These are phyloP conservation scores for Hylodesmum podocarpum DNA, from an alignment of 306 rosid species.

Conservation along the genomic window DNA sequence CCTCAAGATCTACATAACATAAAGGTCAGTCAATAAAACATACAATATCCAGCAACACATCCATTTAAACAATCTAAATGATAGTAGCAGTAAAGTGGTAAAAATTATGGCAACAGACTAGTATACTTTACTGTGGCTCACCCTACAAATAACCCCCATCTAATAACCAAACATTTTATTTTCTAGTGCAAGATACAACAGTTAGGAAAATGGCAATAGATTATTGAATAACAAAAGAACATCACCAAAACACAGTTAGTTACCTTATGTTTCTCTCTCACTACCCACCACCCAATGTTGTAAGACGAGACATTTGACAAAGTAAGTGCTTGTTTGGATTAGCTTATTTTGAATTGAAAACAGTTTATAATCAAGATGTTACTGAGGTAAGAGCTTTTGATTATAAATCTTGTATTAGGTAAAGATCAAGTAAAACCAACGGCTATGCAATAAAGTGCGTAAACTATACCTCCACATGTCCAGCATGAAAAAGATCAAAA, in stretches of 20 bases:
- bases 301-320: conserved; percentile 5
- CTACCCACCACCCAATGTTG: not conserved
- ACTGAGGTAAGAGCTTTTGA: not conserved
- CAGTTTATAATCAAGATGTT: conserved; percentile 1
- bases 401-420: not conserved
- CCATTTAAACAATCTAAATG: conserved; percentile 13
- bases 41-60: conserved; percentile 8
- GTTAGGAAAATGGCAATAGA: not conserved
- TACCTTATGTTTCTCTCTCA: not conserved
- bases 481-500: conserved; percentile 98
- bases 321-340: not conserved
- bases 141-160: not conserved
- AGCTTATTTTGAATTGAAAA: not conserved
- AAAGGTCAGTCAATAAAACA: conserved; percentile 9
- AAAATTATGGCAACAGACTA: not conserved
- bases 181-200: not conserved
- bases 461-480: conserved; percentile 84
- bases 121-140: not conserved
- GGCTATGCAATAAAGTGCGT: not conserved
- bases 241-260: not conserved
- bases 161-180: not conserved
- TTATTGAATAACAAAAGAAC: not conserved
- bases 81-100: not conserved
- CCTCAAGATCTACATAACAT: conserved; percentile 73
- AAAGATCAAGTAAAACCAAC: not conserved